Evolutionary conservation across 306 rosid genomes (phyloP).

Genomic region (Vigna reflexopilosa): DNA sequence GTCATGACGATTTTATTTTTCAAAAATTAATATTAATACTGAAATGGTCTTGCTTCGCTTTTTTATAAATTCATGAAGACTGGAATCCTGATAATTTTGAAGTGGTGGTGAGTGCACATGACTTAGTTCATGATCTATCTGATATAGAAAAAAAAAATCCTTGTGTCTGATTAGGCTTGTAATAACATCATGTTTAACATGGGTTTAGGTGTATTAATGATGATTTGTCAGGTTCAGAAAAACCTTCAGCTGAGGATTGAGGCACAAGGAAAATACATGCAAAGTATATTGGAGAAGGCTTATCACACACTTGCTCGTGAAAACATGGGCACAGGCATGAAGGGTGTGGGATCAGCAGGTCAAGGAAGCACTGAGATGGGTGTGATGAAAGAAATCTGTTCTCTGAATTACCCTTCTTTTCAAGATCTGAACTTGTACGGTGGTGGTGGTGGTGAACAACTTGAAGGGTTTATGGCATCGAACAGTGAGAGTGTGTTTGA

Average conservation of each 20-base stretch:
- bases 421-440: constrained; percentile 87
- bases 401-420: constrained; percentile 76
- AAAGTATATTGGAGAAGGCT: constrained; percentile 95
- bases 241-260: constrained; percentile 98
- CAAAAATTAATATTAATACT: too few species aligned
- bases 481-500: constrained; percentile 50
- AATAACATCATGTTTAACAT: constrained; percentile 9
- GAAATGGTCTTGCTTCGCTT: too few species aligned
- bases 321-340: constrained; percentile 70
- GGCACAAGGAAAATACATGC: constrained; percentile 99
- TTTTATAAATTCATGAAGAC: too few species aligned
- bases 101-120: too few species aligned
- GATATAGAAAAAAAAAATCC: too few species aligned
- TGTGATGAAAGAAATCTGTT: constrained; percentile 67
- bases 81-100: too few species aligned
- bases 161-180: too few species aligned
- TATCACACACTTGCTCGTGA: constrained; percentile 97
- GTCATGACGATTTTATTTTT: too few species aligned
- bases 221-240: constrained; percentile 76
- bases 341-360: constrained; percentile 55
- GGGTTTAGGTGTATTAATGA: constrained; percentile 27
- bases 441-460: constrained; percentile 50
- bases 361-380: constrained; percentile 62
- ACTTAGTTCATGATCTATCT: too few species aligned
- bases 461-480: constrained; percentile 62